Percentiles rank a stretch among this genome's conserved stretches.
Evolutionary conservation across 2,329 filamentous ascomycete species (phyloP).

Genomic region (Stachybotrys chlorohalonatus): DNA sequence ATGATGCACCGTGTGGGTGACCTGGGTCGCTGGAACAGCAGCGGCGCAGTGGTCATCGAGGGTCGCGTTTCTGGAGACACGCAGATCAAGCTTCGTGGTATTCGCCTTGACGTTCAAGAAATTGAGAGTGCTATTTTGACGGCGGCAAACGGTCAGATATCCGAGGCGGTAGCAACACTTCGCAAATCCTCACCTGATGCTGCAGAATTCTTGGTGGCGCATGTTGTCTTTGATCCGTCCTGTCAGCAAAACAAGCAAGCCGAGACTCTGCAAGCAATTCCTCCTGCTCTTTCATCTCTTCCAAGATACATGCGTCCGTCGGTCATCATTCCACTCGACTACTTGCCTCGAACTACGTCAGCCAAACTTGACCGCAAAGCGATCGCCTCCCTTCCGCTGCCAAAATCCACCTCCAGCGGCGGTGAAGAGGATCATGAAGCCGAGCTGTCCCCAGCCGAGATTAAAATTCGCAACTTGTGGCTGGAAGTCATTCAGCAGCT

Average conservation of each 20-base stretch:
- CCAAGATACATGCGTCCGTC: conserved; percentile 24
- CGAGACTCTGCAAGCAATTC: not conserved
- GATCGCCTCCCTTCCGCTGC: conserved; percentile 11
- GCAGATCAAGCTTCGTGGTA: conserved; percentile 20
- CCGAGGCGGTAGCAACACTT: not conserved
- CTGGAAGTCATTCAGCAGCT: conserved; percentile 8
- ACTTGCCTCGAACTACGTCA: conserved; percentile 17
- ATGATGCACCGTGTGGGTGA: conserved; percentile 35
- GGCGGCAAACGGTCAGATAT: not conserved
- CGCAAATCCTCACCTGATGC: not conserved
- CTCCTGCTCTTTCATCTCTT: conserved; percentile 12
- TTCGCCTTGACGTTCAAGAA: conserved; percentile 30
- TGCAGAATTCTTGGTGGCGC: not conserved
- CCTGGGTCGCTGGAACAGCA: conserved; percentile 21
- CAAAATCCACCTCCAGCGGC: conserved; percentile 1
- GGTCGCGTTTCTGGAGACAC: conserved; percentile 29
- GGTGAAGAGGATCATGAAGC: not conserved
- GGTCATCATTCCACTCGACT: conserved; percentile 13
- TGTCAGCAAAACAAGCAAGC: not conserved
- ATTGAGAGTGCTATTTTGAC: conserved; percentile 18
- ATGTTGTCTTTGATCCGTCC: not conserved
- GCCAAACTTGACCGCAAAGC: conserved; percentile 21
- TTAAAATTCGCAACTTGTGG: conserved; percentile 6
- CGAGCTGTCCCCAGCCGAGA: conserved; percentile 1
- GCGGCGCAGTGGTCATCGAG: conserved; percentile 26